A percentile compares a stretch with the other conserved stretches of the same genome.
These are phyloP conservation scores for Omphalotus olearius DNA, from an alignment of 1,284 basidiomycete species.

Conservation along the genomic window DNA sequence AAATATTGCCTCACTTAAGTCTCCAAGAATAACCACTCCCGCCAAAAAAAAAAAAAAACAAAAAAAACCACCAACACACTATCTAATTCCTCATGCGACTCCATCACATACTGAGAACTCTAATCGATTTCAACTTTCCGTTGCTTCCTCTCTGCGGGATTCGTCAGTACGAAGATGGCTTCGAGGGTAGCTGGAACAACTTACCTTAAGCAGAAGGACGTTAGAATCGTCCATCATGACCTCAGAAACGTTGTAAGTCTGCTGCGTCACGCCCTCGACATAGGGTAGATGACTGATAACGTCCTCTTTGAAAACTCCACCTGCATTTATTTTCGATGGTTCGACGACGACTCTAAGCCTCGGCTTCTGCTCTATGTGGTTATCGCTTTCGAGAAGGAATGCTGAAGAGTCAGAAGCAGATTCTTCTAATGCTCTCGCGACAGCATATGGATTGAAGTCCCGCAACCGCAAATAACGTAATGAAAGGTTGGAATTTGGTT, in stretches of 20 bases:
- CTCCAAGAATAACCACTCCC: too few species aligned
- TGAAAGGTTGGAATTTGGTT: constrained; percentile 8
- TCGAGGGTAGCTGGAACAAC: constrained; percentile 7
- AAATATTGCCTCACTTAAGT: too few species aligned
- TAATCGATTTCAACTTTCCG: constrained; percentile 7
- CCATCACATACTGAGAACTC: constrained; percentile 9
- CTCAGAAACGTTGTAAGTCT: constrained; percentile 42
- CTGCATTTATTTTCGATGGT: constrained; percentile 33
- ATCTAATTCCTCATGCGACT: too few species aligned
- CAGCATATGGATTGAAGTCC: constrained; percentile 44
- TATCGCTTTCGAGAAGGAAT: background rate
- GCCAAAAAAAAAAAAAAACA: too few species aligned
- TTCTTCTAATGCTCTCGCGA: constrained; percentile 21
- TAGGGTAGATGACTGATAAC: constrained; percentile 44
- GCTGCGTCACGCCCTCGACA: constrained; percentile 38
- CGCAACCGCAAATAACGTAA: constrained; percentile 36
- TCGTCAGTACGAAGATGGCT: background rate
- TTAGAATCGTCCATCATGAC: constrained; percentile 53
- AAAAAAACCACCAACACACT: too few species aligned
- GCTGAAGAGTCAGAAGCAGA: background rate
- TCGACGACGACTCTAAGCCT: constrained; percentile 32
- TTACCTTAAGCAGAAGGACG: constrained; percentile 41
- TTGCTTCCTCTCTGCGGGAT: constrained; percentile 8
- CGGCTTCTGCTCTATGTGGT: constrained; percentile 19
- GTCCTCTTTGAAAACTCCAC: constrained; percentile 39